Conservation (phyloP, 495 filamentous ascomycete species). For the Xylaria acuta region DNA sequence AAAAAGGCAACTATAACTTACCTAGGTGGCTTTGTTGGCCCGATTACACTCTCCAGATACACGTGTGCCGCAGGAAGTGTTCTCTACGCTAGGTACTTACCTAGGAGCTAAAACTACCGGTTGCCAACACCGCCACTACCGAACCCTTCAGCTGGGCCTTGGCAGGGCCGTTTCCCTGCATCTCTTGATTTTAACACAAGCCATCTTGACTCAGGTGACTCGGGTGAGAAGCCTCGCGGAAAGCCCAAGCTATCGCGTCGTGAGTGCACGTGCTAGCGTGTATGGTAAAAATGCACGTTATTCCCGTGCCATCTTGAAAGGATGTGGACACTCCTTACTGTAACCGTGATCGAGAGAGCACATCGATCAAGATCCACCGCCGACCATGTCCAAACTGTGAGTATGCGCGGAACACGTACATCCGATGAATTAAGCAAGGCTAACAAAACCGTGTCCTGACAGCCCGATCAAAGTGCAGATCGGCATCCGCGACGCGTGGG, state of each 20-base stretch:
- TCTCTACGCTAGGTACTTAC: conserved; percentile 1
- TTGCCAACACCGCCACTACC: neutral
- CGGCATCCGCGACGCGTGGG: conserved; percentile 48
- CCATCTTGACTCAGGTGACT: neutral
- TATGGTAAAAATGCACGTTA: neutral
- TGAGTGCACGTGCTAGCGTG: neutral
- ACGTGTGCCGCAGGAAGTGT: neutral
- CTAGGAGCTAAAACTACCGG: neutral
- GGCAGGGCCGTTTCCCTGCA: conserved; percentile 9
- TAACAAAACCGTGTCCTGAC: neutral
- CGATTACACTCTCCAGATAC: neutral
- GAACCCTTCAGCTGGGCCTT: conserved; percentile 13
- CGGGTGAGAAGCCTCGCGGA: neutral
- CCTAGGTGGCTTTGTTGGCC: neutral
- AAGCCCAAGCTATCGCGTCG: neutral
- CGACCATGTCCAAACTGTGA: conserved; percentile 22
- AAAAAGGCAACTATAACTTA: neutral
- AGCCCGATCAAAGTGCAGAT: conserved; percentile 46
- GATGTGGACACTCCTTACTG: neutral
- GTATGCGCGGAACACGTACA: neutral
- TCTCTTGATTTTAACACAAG: neutral
- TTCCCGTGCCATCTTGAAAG: neutral
- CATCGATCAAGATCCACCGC: neutral
- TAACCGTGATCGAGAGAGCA: neutral
- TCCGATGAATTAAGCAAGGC: neutral